Evolutionary conservation across 2,329 filamentous ascomycete species (phyloP), one percentile per base, ranked within the genome.

Genomic region (Orbilia brochopaga): DNA sequence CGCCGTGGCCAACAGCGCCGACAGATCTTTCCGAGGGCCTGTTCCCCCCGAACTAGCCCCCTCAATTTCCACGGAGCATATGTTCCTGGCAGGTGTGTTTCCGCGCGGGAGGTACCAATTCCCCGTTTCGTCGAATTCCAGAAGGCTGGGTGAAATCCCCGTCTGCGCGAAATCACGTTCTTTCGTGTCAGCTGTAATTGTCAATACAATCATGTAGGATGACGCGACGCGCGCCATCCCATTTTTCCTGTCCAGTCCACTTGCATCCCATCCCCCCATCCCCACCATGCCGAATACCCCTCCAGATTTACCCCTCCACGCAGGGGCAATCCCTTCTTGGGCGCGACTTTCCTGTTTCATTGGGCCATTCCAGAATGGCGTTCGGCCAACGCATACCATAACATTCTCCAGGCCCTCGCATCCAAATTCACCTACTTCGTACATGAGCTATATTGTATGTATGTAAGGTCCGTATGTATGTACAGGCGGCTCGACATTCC

Each of bases 221-320:
- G 60, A 72, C 67, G 56, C 67, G 60, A 30, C 67, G 67, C 66
- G 59, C 66, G 66, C 67, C 67, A 65, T 65, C 60, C 37, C 44
- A 59, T 65, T 72, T 72, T n/a, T 42, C 48, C 21, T 27, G 4
- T 24, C 27, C 32, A 19, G 40, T 51, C 40, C 44, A 17, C 17
- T 21, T n/a, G 24, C 24, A 10, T 42, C 40, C 52, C 52, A 40
- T 54, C 63, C 50, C 64, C 51, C 64, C 32, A n/a, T 64, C 24
- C 35, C 32, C 32, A 37, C 7, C 37, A 42, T 15, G 37, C n/a
- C 4, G 19, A 37, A 19, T 48, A 23, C n/a, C 17, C 17, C 17
- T 48, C 17, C 15, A 8, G 17, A 4, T 6, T 15, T 42, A 17
- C 13, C 37, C 11, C 37, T 42, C n/a, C n/a, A 13, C n/a, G n/a